phyloP scores from a whole-genome alignment of 768 basidiomycete genomes.

The Podaxis sp. region DNA sequence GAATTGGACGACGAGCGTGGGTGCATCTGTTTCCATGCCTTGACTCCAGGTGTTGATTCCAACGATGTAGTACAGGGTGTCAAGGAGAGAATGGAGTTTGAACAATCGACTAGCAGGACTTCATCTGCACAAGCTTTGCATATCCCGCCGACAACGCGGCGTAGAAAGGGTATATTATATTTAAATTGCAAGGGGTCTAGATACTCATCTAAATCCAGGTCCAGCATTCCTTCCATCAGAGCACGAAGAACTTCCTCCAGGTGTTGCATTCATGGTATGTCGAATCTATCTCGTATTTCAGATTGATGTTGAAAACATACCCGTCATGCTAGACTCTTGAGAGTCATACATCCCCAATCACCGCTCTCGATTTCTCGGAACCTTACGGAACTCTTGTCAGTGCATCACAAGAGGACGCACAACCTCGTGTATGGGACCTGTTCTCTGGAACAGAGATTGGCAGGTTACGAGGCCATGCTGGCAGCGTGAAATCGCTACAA shows the following conservation, averaged over 20 bases:
- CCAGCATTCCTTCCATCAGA: conserved; percentile 97
- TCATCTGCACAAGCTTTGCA: conserved; percentile 32
- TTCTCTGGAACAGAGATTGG: conserved; percentile 87
- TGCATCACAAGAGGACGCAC: conserved; percentile 80
- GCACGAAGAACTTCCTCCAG: conserved; percentile 91
- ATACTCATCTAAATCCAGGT: conserved; percentile 40
- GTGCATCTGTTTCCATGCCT: conserved; percentile 27
- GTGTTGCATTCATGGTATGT: conserved; percentile 93
- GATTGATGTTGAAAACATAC: background rate
- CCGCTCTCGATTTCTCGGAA: conserved; percentile 92
- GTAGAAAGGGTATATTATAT: conserved; percentile 57
- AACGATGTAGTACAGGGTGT: conserved; percentile 78
- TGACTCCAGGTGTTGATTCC: background rate
- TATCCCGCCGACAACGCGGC: conserved; percentile 58
- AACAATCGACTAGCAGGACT: conserved; percentile 27
- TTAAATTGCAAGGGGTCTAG: conserved; percentile 1
- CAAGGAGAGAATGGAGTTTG: conserved; percentile 74
- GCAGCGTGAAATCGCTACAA: conserved; percentile 85
- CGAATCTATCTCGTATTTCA: background rate
- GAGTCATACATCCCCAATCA: conserved; percentile 78
- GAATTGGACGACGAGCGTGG: conserved; percentile 95
- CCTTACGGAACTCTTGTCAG: conserved; percentile 94
- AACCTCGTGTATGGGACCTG: conserved; percentile 94
- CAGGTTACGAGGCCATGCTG: conserved; percentile 76
- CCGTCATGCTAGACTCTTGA: conserved; percentile 63